Conservation (phyloP, 1,284 basidiomycete genomes). For the Tylopilus sp. region DNA sequence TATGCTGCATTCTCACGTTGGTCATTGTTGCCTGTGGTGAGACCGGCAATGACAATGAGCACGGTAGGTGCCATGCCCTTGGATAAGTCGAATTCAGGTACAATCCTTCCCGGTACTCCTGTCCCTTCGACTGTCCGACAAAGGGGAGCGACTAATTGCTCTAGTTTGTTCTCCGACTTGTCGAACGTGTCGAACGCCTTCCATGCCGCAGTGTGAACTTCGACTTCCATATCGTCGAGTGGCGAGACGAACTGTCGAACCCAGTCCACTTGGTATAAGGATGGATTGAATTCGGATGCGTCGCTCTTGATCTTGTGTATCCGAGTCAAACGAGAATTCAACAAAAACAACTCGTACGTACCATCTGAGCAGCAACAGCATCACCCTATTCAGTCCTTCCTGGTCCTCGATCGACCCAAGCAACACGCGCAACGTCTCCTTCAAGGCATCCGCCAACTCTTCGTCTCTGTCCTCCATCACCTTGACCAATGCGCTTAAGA, state of each 20-base stretch:
- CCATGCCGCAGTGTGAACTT: slow-evolving; percentile 85
- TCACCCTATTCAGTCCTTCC: slow-evolving; percentile 90
- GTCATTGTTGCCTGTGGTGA: no score
- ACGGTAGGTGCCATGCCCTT: no score
- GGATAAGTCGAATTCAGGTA: no score
- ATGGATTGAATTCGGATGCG: slow-evolving; percentile 81
- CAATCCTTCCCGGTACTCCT: no score
- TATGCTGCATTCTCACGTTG: no score
- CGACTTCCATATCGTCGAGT: slow-evolving; percentile 82
- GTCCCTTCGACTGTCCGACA: no score
- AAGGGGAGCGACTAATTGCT: no score
- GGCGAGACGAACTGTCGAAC: slow-evolving; percentile 91
- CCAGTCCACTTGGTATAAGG: slow-evolving; percentile 94
- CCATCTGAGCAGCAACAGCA: slow-evolving; percentile 93
- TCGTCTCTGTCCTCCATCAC: slow-evolving; percentile 75
- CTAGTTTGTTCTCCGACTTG: slow-evolving; percentile 72
- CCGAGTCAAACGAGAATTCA: background rate
- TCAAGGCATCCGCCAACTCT: slow-evolving; percentile 79
- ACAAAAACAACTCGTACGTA: slow-evolving; percentile 42
- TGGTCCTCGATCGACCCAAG: slow-evolving; percentile 83
- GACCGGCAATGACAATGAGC: no score
- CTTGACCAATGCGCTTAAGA: slow-evolving; percentile 82
- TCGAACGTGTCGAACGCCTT: slow-evolving; percentile 89
- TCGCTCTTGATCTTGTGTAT: slow-evolving; percentile 87
- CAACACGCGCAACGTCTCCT: slow-evolving; percentile 80